Evolutionary conservation across 75 land plant genomes (phyloP).

Genomic region (Selaginella moellendorffii): DNA sequence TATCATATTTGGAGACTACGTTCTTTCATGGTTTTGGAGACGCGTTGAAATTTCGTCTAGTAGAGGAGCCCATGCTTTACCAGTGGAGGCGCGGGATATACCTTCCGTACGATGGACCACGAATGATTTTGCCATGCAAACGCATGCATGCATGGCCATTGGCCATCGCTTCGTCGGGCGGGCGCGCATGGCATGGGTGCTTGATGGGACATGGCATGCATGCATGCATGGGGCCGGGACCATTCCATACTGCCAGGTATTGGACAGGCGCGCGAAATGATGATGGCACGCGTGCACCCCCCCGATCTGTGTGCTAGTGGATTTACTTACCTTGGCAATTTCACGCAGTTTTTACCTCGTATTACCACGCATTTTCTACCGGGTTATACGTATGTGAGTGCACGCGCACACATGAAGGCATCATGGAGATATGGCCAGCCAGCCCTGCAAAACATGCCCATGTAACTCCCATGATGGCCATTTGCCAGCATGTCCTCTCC

Average conservation of each 20-base stretch:
- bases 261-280: background rate
- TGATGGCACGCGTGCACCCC: constrained; percentile 1
- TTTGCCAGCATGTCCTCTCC: background rate
- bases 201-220: background rate
- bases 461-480: constrained; percentile 1
- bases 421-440: background rate
- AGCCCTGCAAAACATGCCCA: background rate
- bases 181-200: too few species aligned
- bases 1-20: background rate
- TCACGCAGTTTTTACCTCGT: background rate
- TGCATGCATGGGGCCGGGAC: background rate
- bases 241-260: background rate
- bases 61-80: background rate
- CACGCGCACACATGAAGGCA: background rate
- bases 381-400: background rate
- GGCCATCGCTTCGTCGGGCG: too few species aligned
- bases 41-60: background rate
- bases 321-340: background rate
- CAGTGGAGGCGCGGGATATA: background rate
- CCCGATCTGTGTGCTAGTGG: background rate
- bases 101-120: background rate
- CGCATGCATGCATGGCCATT: constrained; percentile 1
- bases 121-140: background rate
- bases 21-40: background rate
- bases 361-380: background rate